Evolutionary conservation across 371 early-diverging fungal species (phyloP).

Genomic region (Chytridium lagenaria): DNA sequence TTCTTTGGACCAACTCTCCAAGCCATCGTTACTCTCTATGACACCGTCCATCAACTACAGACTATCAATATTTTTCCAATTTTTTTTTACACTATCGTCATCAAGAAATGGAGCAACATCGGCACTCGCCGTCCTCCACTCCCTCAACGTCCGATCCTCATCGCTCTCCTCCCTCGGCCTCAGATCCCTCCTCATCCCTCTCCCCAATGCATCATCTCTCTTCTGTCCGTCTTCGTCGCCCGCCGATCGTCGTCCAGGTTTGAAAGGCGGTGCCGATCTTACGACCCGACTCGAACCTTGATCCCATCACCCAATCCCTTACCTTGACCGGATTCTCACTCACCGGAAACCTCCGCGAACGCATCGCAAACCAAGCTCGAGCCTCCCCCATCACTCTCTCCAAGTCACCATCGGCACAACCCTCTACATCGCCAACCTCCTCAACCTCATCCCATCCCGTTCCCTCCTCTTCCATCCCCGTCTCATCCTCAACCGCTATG

Average conservation of each 20-base stretch:
- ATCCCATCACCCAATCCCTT: constrained; percentile 1
- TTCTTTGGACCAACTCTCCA: constrained; percentile 30
- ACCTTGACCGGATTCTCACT: not conserved
- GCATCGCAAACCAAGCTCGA: constrained; percentile 12
- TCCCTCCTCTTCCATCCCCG: constrained; percentile 42
- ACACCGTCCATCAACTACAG: not conserved
- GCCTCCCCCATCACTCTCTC: constrained; percentile 37
- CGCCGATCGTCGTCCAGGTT: not conserved
- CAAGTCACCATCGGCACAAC: constrained; percentile 33
- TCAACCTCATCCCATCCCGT: constrained; percentile 33
- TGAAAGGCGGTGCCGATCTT: constrained; percentile 1
- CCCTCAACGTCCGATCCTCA: not conserved
- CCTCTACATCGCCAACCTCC: constrained; percentile 28
- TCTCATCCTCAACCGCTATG: constrained; percentile 20
- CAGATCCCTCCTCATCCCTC: not conserved
- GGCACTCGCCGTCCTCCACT: not conserved
- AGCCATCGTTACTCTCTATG: constrained; percentile 7
- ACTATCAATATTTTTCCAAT: too few relatives aligned
- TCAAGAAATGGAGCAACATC: not conserved
- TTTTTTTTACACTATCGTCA: not conserved
- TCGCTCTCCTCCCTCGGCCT: constrained; percentile 4
- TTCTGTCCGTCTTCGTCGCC: not conserved
- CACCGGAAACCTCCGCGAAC: constrained; percentile 3
- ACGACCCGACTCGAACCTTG: constrained; percentile 5
- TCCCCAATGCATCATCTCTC: not conserved